These are phyloP conservation scores for Sclerospora graminicola DNA, from an alignment of 352 stramenopile genomes.

Conservation along the genomic window DNA sequence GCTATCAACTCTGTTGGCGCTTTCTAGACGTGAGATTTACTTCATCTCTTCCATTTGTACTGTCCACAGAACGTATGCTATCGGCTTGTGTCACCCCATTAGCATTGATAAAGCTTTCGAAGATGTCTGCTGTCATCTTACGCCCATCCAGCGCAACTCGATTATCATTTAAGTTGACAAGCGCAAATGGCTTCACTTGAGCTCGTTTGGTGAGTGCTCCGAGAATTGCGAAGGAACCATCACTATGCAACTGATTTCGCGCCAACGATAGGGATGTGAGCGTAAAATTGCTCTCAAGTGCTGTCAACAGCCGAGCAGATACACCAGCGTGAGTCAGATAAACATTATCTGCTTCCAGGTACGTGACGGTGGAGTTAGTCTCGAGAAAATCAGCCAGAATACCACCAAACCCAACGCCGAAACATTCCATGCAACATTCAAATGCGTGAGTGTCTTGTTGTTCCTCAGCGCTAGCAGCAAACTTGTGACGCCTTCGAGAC, in stretches of 20 bases:
- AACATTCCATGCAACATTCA: constrained; percentile 72
- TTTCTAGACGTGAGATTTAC: constrained; percentile 10
- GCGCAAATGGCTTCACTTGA: constrained; percentile 24
- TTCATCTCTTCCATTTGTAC: constrained; percentile 1
- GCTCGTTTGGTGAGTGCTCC: constrained; percentile 36
- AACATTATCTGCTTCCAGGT: constrained; percentile 50
- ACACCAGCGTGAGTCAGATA: constrained; percentile 41
- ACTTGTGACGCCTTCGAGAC: constrained; percentile 45
- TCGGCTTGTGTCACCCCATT: constrained; percentile 1
- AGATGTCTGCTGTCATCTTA: constrained; percentile 22
- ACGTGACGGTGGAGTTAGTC: constrained; percentile 36
- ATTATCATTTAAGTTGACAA: constrained; percentile 70
- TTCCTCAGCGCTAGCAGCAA: constrained; percentile 41
- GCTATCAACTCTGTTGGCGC: constrained; percentile 17
- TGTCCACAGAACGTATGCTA: constrained; percentile 1
- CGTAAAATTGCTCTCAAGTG: constrained; percentile 34
- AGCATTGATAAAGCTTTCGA: constrained; percentile 12
- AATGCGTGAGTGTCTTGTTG: constrained; percentile 40
- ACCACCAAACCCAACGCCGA: constrained; percentile 49
- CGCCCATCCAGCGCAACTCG: constrained; percentile 46
- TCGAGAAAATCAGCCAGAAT: constrained; percentile 50
- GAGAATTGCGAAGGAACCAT: constrained; percentile 35
- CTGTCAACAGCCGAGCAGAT: constrained; percentile 32
- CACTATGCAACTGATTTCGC: constrained; percentile 57
- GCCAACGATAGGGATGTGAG: constrained; percentile 46